Conservation (phyloP, 768 basidiomycete species). For the Sporobolomyces roseus region DNA sequence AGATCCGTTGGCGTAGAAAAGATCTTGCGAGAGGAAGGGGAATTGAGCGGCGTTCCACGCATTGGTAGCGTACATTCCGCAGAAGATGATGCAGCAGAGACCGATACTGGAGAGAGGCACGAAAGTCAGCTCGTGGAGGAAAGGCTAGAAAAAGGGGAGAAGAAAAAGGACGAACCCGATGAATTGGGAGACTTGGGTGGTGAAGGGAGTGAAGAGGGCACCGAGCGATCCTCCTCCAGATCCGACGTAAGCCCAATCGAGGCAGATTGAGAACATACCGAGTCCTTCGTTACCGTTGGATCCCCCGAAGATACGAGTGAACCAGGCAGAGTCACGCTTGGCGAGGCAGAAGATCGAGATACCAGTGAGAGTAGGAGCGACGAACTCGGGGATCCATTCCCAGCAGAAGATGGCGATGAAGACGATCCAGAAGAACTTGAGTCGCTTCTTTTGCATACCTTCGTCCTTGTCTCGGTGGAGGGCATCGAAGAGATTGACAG, state of each 20-base stretch:
- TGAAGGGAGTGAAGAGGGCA: constrained; percentile 47
- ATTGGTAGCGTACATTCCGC: constrained; percentile 36
- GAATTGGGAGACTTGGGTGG: constrained; percentile 45
- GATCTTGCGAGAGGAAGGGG: constrained; percentile 47
- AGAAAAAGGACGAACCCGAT: constrained; percentile 30
- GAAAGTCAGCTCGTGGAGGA: neutral
- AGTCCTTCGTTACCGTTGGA: constrained; percentile 51
- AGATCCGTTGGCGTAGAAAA: constrained; percentile 45
- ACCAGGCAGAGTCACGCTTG: constrained; percentile 44
- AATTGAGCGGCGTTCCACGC: constrained; percentile 46
- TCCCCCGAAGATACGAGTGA: constrained; percentile 52
- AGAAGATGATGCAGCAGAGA: constrained; percentile 43
- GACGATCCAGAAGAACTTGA: constrained; percentile 45
- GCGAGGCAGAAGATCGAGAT: constrained; percentile 49
- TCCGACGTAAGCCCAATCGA: constrained; percentile 45
- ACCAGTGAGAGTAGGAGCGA: constrained; percentile 41
- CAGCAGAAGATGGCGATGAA: constrained; percentile 44
- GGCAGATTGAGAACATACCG: constrained; percentile 41
- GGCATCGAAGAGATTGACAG: constrained; percentile 44
- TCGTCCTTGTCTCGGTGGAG: constrained; percentile 45
- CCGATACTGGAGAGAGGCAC: neutral
- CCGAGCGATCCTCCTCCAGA: constrained; percentile 41
- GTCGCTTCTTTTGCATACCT: constrained; percentile 42
- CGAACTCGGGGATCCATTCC: constrained; percentile 35
- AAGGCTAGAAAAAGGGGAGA: neutral